Conservation (phyloP, 495 filamentous ascomycete genomes). For the Talaromyces adpressus region DNA sequence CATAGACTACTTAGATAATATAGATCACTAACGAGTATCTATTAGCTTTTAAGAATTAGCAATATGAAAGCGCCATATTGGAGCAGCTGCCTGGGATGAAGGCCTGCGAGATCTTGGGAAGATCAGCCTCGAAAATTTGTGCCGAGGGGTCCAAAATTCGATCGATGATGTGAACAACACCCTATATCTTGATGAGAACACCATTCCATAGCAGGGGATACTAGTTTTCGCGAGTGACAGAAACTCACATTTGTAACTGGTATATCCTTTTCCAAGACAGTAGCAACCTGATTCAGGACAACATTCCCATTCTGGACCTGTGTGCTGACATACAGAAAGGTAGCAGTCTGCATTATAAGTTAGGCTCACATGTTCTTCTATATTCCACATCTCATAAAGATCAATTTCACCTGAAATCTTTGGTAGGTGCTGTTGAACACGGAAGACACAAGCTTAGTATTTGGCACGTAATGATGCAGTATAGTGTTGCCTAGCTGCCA, state of each 20-base stretch:
- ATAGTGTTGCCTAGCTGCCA: neutral
- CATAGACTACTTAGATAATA: neutral
- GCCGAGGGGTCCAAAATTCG: neutral
- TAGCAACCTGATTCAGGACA: neutral
- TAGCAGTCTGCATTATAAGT: neutral
- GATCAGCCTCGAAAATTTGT: neutral
- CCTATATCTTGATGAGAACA: neutral
- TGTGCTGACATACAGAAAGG: neutral
- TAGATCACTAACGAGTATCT: neutral
- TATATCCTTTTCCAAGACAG: neutral
- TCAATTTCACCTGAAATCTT: neutral
- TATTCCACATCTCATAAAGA: neutral
- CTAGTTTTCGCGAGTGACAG: neutral
- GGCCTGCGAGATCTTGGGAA: neutral
- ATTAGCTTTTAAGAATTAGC: neutral
- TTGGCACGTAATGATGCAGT: constrained; percentile 1
- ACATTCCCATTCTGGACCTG: neutral
- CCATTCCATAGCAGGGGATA: neutral
- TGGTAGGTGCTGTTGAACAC: neutral
- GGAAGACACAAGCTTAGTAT: neutral
- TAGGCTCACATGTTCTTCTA: neutral
- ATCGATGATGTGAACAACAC: constrained; percentile 1
- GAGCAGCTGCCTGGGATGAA: neutral
- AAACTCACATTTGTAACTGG: neutral
- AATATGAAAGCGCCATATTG: neutral